phyloP scores from a whole-genome alignment of 2,329 filamentous ascomycete genomes.

The Stachybotrys echinatus region DNA sequence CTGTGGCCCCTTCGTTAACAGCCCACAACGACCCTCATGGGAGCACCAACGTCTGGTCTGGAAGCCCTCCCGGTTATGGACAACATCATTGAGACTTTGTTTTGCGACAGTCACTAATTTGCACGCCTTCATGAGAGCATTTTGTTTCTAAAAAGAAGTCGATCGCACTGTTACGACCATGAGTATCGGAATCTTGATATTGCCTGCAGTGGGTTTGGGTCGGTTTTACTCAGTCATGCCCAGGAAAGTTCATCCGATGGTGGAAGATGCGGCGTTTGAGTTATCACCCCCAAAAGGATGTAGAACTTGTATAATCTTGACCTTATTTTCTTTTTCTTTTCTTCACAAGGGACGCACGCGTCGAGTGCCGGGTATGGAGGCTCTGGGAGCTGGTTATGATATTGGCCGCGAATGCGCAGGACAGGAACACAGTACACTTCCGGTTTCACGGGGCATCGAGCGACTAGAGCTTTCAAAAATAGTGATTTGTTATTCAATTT shows the following conservation, averaged over 20 bases:
- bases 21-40: neutral
- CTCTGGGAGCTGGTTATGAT: too few species aligned
- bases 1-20: neutral
- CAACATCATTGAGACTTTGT: neutral
- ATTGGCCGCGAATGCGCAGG: neutral
- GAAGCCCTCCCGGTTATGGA: neutral
- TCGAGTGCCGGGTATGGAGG: too few species aligned
- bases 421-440: neutral
- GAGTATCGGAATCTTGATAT: too few species aligned
- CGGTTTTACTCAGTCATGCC: too few species aligned
- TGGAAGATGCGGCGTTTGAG: too few species aligned
- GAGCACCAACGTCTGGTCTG: neutral
- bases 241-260: too few species aligned
- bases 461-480: neutral
- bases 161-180: neutral
- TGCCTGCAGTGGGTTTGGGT: too few species aligned
- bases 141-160: neutral
- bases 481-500: neutral
- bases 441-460: neutral
- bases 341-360: neutral
- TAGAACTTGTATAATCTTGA: too few species aligned
- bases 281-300: too few species aligned
- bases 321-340: neutral
- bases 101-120: neutral
- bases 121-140: neutral